Percentiles rank a stretch among this genome's conserved stretches.
These are phyloP conservation scores for Colletotrichum spinosum DNA, from an alignment of 2,329 filamentous ascomycete genomes.

Conservation along the genomic window DNA sequence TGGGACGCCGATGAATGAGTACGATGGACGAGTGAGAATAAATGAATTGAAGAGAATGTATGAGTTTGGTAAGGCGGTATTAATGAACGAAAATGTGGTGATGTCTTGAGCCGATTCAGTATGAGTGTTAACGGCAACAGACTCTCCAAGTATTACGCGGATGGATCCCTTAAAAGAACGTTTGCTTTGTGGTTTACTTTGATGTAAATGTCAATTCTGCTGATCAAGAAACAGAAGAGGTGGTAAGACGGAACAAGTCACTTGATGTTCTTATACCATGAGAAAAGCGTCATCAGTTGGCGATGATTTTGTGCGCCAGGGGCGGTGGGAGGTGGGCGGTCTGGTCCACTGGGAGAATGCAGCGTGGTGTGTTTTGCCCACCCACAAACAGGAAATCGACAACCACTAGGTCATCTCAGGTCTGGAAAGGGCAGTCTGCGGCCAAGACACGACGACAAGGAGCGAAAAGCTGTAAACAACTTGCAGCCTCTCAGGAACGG, in stretches of 20 bases:
- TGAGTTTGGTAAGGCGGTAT: neutral
- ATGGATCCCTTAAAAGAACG: slow-evolving; percentile 26
- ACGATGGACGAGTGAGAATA: neutral
- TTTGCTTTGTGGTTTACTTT: slow-evolving; percentile 5
- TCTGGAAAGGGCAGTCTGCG: slow-evolving; percentile 1
- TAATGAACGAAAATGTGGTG: slow-evolving; percentile 20
- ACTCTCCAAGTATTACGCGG: neutral
- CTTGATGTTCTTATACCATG: slow-evolving; percentile 34
- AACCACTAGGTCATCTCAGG: slow-evolving; percentile 23
- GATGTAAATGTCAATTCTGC: slow-evolving; percentile 11
- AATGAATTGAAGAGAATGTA: neutral
- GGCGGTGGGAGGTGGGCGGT: slow-evolving; percentile 11
- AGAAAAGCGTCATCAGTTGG: slow-evolving; percentile 26
- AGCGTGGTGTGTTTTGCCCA: slow-evolving; percentile 30
- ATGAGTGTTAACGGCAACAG: neutral
- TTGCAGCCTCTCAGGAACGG: slow-evolving; percentile 16
- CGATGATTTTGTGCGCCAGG: slow-evolving; percentile 35
- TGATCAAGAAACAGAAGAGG: slow-evolving; percentile 5
- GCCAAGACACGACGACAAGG: neutral
- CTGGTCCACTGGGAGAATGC: slow-evolving; percentile 30
- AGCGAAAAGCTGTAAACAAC: slow-evolving; percentile 20
- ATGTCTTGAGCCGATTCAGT: neutral
- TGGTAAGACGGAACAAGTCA: slow-evolving; percentile 20
- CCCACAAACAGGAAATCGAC: slow-evolving; percentile 28
- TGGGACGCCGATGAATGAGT: neutral